Percentiles rank a stretch among this genome's conserved stretches.
These are phyloP conservation scores for Cyathus striatus DNA, from an alignment of 768 basidiomycete genomes.

Conservation along the genomic window DNA sequence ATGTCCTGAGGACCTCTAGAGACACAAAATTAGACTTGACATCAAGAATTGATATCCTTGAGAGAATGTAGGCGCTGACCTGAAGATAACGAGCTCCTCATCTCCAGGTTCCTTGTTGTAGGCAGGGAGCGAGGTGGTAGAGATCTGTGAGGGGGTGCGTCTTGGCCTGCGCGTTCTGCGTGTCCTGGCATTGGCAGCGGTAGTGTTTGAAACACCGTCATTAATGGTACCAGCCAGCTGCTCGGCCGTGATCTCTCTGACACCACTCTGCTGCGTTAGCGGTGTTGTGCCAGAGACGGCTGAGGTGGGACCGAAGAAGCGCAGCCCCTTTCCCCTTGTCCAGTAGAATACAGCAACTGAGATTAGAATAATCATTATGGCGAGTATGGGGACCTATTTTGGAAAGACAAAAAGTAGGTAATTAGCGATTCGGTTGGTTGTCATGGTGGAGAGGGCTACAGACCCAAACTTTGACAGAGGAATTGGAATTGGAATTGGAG, in stretches of 20 bases:
- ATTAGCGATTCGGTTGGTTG: background rate
- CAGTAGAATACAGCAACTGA: too few species aligned
- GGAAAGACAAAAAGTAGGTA: background rate
- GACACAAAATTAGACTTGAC: background rate
- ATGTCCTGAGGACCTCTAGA: slow-evolving; percentile 47
- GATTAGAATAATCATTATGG: background rate
- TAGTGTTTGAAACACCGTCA: slow-evolving; percentile 12
- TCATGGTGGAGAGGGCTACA: background rate
- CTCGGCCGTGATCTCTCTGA: slow-evolving; percentile 29
- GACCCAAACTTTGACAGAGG: background rate
- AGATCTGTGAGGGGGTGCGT: slow-evolving; percentile 77
- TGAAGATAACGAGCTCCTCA: slow-evolving; percentile 68
- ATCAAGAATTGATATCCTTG: background rate
- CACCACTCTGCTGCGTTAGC: slow-evolving; percentile 2
- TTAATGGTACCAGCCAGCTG: slow-evolving; percentile 49
- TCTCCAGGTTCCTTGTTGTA: slow-evolving; percentile 87
- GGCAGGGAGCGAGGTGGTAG: slow-evolving; percentile 68
- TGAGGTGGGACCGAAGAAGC: background rate
- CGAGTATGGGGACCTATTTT: background rate
- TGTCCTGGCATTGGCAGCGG: slow-evolving; percentile 18
- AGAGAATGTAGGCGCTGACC: slow-evolving; percentile 20
- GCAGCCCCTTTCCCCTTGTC: background rate
- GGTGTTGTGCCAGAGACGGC: background rate
- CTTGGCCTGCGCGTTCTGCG: slow-evolving; percentile 34
- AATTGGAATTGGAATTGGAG: background rate